Base-by-base conservation (phyloP, 805 yeast species). In the Starmerella tilneyi region DNA sequence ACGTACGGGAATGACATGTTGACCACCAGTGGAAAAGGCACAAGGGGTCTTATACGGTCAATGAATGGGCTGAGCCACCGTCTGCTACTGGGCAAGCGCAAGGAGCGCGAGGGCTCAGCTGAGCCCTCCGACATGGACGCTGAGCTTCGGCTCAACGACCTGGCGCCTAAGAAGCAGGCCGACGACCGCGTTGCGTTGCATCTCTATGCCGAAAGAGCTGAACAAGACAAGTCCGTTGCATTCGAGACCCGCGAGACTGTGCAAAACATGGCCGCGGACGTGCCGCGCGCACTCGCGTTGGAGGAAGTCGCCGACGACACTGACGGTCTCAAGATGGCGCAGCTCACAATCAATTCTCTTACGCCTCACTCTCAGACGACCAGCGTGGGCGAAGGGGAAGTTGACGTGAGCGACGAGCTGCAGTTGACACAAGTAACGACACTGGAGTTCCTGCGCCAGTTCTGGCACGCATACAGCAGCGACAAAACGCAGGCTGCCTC, bases 21-120 rank as follows among this genome's bases (percentile, higher is more conserved):
- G 37, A 75, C 75, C 43, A 73, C 71, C 26, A 94, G 84, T 52
- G 75, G 54, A 34, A 41, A 43, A 13, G 50, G 51, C 26, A 43
- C 86, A 54, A 71, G 84, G 15, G 76, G 81, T 15, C 77, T 86
- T 16, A 70, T 92, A 67, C 73, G 81, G 53, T 84, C 94, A 50
- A 86, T 89, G 92, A 89, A 89, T 64, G 74, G 86, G 48, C 67
- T 89, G 40, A 81, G 94, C 59, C 78, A 84, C 47, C 76, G 86
- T 53, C 81, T 89, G 81, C 75, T 89, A 51, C 69, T 70, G 37
- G 72, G 75, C 16, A 45, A 49, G 28, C 48, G 45, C 17, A 36
- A 28, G 23, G 45, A 36, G 20, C 35, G 27, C 32, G 47, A 49
- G 9, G 64, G 67, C 44, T 61, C 65, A 0, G 41, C 16, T 6